Conservation (phyloP, 345 rosid species). For the Populus pruinosa region DNA sequence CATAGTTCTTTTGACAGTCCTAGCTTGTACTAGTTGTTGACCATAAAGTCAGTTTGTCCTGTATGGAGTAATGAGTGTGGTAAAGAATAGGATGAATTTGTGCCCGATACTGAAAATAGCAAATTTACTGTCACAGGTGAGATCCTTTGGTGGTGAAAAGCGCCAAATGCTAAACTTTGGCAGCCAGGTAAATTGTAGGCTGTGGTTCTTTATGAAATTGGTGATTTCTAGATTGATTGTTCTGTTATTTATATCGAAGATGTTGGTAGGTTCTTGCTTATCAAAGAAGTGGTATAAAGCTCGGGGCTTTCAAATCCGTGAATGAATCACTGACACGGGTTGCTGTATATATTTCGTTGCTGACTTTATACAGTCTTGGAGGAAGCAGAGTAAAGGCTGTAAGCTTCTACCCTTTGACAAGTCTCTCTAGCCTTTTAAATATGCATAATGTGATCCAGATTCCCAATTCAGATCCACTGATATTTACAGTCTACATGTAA, state of each 20-base stretch:
- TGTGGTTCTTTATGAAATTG: conserved; percentile 7
- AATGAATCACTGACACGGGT: conserved; percentile 88
- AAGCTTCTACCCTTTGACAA: conserved; percentile 36
- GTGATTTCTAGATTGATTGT: conserved; percentile 7
- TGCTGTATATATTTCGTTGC: conserved; percentile 80
- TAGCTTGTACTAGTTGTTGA: neutral
- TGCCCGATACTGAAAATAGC: conserved; percentile 14
- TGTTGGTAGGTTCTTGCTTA: conserved; percentile 71
- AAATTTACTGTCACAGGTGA: conserved; percentile 50
- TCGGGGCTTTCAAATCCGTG: conserved; percentile 83
- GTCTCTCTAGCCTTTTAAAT: conserved; percentile 8
- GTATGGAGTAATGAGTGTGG: neutral
- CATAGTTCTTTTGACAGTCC: neutral
- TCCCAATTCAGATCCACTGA: neutral
- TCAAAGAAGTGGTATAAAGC: conserved; percentile 84
- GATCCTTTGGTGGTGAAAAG: conserved; percentile 97
- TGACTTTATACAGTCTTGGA: conserved; percentile 87
- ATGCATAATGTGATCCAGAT: neutral
- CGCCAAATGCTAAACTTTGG: conserved; percentile 87
- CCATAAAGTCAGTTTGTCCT: conserved; percentile 6
- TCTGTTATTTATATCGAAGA: conserved; percentile 21
- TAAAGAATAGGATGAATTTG: neutral
- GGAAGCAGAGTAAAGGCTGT: conserved; percentile 97
- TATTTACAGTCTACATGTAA: neutral
- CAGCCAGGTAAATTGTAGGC: conserved; percentile 51